A percentile compares a stretch with the other conserved stretches of the same genome.
Evolutionary conservation across 257 asterid species (phyloP).

Genomic region (Plantago major): DNA sequence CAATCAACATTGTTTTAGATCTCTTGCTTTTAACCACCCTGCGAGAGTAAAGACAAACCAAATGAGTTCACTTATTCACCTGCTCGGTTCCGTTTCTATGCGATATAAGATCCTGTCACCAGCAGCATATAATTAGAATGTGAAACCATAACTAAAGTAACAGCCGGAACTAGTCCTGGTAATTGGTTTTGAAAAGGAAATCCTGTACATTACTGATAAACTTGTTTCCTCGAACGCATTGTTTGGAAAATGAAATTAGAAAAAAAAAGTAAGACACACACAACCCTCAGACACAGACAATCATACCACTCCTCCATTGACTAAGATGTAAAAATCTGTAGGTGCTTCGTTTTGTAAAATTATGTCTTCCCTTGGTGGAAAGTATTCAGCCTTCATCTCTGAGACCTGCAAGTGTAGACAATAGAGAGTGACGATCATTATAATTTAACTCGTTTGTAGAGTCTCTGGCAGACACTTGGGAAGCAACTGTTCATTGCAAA

Average conservation of each 20-base stretch:
- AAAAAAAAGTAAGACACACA: too few relatives aligned
- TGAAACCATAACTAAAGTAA: conserved; percentile 1
- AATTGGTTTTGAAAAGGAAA: too few relatives aligned
- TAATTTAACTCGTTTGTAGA: too few relatives aligned
- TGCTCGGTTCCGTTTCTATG: conserved; percentile 35
- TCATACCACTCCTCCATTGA: conserved; percentile 27
- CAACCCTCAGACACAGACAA: neutral
- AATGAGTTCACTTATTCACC: too few relatives aligned
- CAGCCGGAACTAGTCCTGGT: too few relatives aligned
- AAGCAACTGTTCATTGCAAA: too few relatives aligned
- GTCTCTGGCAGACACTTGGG: too few relatives aligned
- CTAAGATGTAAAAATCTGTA: conserved; percentile 28
- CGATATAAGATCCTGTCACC: conserved; percentile 52
- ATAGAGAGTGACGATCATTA: too few relatives aligned
- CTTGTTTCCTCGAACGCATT: too few relatives aligned
- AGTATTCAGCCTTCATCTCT: conserved; percentile 30
- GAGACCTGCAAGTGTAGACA: conserved; percentile 29
- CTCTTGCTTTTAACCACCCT: neutral
- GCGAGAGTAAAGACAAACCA: too few relatives aligned
- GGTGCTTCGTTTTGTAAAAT: conserved; percentile 33
- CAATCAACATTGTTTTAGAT: conserved; percentile 9
- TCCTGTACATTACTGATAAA: too few relatives aligned
- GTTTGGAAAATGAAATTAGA: too few relatives aligned
- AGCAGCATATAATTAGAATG: conserved; percentile 21
- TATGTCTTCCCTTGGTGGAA: conserved; percentile 32